A percentile compares a stretch with the other conserved stretches of the same genome.
Evolutionary conservation across 768 basidiomycete species (phyloP).

Genomic region (Agrocybe pediades): DNA sequence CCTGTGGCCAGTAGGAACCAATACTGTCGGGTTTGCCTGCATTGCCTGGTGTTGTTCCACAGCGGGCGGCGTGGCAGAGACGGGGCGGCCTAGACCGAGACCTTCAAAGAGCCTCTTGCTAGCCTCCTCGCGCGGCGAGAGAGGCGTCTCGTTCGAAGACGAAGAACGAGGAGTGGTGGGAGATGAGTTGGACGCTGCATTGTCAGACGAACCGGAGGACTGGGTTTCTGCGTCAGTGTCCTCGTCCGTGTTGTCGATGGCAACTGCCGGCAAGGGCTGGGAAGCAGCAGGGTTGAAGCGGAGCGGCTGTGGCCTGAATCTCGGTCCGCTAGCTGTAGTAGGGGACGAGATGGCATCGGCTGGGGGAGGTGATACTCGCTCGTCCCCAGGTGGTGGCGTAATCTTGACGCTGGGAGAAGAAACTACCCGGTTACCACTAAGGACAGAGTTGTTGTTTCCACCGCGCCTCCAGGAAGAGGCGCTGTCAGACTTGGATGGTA

Average conservation of each 20-base stretch:
- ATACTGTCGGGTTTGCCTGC: slow-evolving; percentile 26
- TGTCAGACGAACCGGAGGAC: slow-evolving; percentile 63
- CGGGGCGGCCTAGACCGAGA: slow-evolving; percentile 78
- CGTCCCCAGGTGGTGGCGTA: slow-evolving; percentile 69
- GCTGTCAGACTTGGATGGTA: slow-evolving; percentile 80
- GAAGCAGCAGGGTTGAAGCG: slow-evolving; percentile 58
- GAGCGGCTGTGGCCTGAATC: slow-evolving; percentile 67
- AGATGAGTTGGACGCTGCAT: slow-evolving; percentile 56
- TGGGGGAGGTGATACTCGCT: slow-evolving; percentile 54
- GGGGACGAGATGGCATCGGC: slow-evolving; percentile 20
- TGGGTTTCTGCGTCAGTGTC: slow-evolving; percentile 57
- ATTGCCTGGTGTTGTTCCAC: slow-evolving; percentile 38
- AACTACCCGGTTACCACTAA: slow-evolving; percentile 62
- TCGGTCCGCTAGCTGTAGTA: slow-evolving; percentile 27
- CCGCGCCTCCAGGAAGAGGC: slow-evolving; percentile 83
- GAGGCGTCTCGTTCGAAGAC: slow-evolving; percentile 59
- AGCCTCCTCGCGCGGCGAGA: slow-evolving; percentile 87
- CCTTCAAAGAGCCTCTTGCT: slow-evolving; percentile 88
- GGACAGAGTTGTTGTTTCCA: slow-evolving; percentile 69
- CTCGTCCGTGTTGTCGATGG: slow-evolving; percentile 54
- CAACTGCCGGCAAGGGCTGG: slow-evolving; percentile 54
- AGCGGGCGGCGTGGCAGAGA: slow-evolving; percentile 41
- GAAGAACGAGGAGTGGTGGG: slow-evolving; percentile 78
- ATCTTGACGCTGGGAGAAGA: slow-evolving; percentile 72
- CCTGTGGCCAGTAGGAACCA: slow-evolving; percentile 52